Conservation (phyloP, 352 stramenopile species). For the Pythium folliculosum region DNA sequence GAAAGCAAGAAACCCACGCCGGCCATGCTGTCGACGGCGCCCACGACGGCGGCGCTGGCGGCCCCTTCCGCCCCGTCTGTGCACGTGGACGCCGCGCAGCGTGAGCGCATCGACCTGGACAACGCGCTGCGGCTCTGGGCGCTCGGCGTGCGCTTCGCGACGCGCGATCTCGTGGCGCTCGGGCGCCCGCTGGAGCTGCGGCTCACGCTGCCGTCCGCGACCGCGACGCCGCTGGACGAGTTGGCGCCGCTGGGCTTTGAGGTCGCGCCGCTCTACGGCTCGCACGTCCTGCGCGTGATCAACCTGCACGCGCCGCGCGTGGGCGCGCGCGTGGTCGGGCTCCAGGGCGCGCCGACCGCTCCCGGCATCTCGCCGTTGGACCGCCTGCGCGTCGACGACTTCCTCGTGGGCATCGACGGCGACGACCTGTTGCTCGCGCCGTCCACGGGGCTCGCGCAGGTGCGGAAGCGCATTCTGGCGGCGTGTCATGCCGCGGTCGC, state of each 20-base stretch:
- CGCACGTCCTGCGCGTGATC: conserved; percentile 22
- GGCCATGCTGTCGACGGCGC: background rate
- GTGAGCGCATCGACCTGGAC: conserved; percentile 38
- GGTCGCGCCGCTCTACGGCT: conserved; percentile 36
- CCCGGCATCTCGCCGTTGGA: conserved; percentile 20
- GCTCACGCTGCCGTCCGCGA: background rate
- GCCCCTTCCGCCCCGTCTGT: conserved; percentile 2
- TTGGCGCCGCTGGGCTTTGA: conserved; percentile 49
- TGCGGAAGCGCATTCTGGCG: conserved; percentile 42
- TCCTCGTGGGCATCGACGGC: conserved; percentile 81
- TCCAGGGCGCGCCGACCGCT: conserved; percentile 42
- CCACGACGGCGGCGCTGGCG: background rate
- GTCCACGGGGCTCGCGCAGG: conserved; percentile 37
- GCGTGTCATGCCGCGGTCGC: conserved; percentile 20
- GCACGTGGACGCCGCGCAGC: conserved; percentile 14
- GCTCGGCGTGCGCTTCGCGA: conserved; percentile 43
- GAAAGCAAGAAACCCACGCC: background rate
- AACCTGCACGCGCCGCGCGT: background rate
- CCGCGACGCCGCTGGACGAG: background rate
- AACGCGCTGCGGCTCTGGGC: conserved; percentile 51
- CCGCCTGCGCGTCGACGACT: conserved; percentile 77
- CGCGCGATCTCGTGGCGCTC: conserved; percentile 59
- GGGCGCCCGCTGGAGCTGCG: conserved; percentile 56
- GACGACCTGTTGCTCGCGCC: conserved; percentile 58
- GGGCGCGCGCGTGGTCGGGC: conserved; percentile 29